Base-by-base conservation (phyloP, 2,329 filamentous ascomycete genomes). In the Escovopsis sp. region DNA sequence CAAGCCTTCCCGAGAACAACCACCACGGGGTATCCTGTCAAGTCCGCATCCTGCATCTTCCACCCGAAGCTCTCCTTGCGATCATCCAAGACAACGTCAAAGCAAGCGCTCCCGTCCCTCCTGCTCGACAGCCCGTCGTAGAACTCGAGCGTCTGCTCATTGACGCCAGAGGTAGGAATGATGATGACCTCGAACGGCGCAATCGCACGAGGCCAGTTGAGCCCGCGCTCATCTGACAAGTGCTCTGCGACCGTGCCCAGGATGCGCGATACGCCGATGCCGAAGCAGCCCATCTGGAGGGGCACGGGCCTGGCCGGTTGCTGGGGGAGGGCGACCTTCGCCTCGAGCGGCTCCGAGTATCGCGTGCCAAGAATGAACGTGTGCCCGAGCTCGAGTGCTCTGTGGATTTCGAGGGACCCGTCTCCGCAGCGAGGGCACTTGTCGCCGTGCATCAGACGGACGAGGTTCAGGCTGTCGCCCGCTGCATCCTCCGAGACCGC, bases 221-320 rank as follows among this genome's bases (percentile, higher is more conserved):
- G 69, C 0, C 87, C 91, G 54, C 67, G 73, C 3, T 70, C 56
- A 50, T 94, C 85, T 0, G 77, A 71, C 9, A 86, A 67, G 34
- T 81, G 73, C 48, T 89, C 81, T 1, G 88, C 88, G 1, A 91
- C 77, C 2, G 91, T 86, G 8, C 82, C 87, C 47, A 98, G 80
- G 52, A 98, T 79, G 37, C 91, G 81, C 5, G 87, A 94, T 15
- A 98, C 77, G 2, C 91, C 91, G 47, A 98, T 93, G 1, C 91
- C 91, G 56, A 95, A 86, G 58, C 91, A 98, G 43, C 91, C 91
- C 91, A 98, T 98, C 49, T 94, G 77, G 54, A 94, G 72, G 0
- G 78, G 69, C 0, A 77, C 68, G 3, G 47, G 51, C 26, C 49
- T 51, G 10, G 52, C 52, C 18, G 55, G 53, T 6, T 38, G 48